Conservation (phyloP, 1,139 yeast genomes). For the Pichia cactophila region DNA sequence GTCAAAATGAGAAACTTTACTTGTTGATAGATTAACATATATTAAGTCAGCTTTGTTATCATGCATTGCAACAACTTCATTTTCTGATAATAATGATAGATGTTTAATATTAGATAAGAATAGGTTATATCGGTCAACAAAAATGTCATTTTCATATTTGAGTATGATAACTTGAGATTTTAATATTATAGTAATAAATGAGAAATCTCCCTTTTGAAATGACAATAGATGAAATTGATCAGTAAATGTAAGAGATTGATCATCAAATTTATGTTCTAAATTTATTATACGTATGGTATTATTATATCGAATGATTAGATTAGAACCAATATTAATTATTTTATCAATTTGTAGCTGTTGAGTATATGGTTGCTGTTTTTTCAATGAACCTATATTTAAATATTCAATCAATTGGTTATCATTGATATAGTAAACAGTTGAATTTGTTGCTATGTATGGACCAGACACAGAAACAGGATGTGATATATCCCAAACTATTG, state of each 20-base stretch:
- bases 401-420: background rate
- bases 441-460: background rate
- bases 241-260: background rate
- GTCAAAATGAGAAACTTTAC: conserved; percentile 10
- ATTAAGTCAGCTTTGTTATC: conserved; percentile 9
- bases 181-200: conserved; percentile 1
- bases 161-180: conserved; percentile 10
- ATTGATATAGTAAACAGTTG: background rate
- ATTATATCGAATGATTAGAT: background rate
- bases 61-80: conserved; percentile 8
- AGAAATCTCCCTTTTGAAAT: background rate
- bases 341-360: background rate
- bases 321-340: background rate
- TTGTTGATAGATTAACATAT: conserved; percentile 6
- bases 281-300: background rate
- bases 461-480: background rate
- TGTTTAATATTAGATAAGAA: conserved; percentile 9
- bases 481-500: background rate
- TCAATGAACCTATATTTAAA: background rate
- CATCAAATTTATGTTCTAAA: background rate
- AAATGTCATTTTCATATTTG: conserved; percentile 10
- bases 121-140: conserved; percentile 12
- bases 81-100: background rate
- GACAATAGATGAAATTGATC: background rate
- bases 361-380: background rate